A percentile compares a stretch with the other conserved stretches of the same genome.
Conservation (phyloP, 1,284 basidiomycete species). For the Sporisorium iseilematis-ciliati region DNA sequence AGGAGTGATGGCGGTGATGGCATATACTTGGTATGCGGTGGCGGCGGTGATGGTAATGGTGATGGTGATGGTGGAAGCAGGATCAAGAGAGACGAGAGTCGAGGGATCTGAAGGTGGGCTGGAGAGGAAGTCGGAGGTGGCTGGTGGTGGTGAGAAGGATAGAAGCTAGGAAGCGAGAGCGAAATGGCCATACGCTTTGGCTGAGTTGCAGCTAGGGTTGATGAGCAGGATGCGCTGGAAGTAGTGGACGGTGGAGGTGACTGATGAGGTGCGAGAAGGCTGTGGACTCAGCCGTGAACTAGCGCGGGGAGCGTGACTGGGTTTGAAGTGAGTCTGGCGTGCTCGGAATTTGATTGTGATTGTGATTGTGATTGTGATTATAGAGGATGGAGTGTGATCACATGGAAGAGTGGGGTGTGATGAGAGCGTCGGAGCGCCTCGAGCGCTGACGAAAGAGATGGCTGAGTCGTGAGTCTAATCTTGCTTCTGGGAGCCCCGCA, state of each 20-base stretch:
- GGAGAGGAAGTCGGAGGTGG: neutral
- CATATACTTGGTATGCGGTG: neutral
- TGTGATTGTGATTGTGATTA: constrained; percentile 13
- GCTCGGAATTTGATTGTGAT: neutral
- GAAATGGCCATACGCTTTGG: neutral
- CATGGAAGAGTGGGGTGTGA: neutral
- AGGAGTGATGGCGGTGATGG: neutral
- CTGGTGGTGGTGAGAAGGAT: neutral
- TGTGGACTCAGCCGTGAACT: neutral
- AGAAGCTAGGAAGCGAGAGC: neutral
- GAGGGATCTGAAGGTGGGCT: neutral
- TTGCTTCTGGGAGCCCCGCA: neutral
- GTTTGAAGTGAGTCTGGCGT: neutral
- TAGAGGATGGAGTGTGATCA: constrained; percentile 22
- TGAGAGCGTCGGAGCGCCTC: constrained; percentile 19
- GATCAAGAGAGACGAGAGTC: neutral
- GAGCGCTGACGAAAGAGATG: neutral
- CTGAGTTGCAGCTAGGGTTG: neutral
- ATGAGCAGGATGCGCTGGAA: neutral
- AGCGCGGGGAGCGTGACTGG: neutral
- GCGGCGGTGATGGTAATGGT: neutral
- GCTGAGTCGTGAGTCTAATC: neutral
- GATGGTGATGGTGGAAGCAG: neutral
- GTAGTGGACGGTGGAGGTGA: too few species aligned
- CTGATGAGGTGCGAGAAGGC: constrained; percentile 7